Percentiles rank a stretch among this genome's conserved stretches.
Conservation (phyloP, 257 asterid species). For the Osmanthus fragrans region DNA sequence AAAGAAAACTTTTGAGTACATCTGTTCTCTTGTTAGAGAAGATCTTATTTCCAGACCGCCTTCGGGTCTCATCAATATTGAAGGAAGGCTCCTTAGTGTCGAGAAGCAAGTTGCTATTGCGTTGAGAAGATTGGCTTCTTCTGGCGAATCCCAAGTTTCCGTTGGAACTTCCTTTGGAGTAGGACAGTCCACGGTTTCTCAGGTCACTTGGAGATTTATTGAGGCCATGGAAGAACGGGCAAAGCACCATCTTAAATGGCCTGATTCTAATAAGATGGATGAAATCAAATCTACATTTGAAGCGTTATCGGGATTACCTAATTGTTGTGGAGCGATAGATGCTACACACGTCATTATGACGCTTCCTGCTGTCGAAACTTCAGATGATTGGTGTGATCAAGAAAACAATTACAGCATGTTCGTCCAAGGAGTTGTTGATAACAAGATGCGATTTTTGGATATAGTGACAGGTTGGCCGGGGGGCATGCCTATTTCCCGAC, state of each 20-base stretch:
- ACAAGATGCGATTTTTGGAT: constrained; percentile 67
- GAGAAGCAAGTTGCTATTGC: constrained; percentile 99
- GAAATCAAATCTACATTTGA: constrained; percentile 60
- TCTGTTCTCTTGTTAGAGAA: constrained; percentile 84
- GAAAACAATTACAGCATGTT: constrained; percentile 89
- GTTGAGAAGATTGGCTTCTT: constrained; percentile 80
- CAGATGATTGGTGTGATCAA: constrained; percentile 95
- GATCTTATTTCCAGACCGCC: constrained; percentile 98
- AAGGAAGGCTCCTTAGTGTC: constrained; percentile 94
- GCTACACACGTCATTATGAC: constrained; percentile 90
- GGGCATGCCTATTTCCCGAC: constrained; percentile 79
- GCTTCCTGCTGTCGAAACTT: constrained; percentile 89
- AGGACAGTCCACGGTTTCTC: constrained; percentile 97
- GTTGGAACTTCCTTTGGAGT: constrained; percentile 97
- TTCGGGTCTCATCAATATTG: constrained; percentile 94
- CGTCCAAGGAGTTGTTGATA: constrained; percentile 83
- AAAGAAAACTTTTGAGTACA: constrained; percentile 76
- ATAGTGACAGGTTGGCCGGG: constrained; percentile 98
- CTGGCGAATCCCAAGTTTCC: constrained; percentile 97
- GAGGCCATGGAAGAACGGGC: constrained; percentile 96
- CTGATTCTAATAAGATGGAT: constrained; percentile 49
- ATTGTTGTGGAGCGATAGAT: constrained; percentile 95
- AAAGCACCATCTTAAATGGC: constrained; percentile 91
- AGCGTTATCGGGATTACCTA: constrained; percentile 62
- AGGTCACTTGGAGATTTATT: constrained; percentile 93